Percentiles rank a stretch among this genome's conserved stretches.
These are phyloP conservation scores for Colletotrichum karsti DNA, from an alignment of 2,329 filamentous ascomycete species.

Conservation along the genomic window DNA sequence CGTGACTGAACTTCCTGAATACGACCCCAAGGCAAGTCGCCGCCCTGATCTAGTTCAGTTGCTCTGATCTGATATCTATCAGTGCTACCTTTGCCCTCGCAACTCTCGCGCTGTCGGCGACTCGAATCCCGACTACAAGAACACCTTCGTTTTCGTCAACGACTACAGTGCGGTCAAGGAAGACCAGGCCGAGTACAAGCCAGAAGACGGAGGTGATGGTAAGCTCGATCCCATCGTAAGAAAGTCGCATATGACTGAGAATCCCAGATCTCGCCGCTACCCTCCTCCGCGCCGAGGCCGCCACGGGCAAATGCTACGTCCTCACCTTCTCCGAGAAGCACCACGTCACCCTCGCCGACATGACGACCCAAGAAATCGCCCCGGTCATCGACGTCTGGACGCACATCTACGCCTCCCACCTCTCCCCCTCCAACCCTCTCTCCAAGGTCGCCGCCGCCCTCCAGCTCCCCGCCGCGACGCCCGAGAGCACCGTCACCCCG, in stretches of 20 bases:
- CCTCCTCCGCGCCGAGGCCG: slow-evolving; percentile 83
- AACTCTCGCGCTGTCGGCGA: slow-evolving; percentile 91
- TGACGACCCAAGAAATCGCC: slow-evolving; percentile 78
- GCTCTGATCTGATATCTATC: neutral
- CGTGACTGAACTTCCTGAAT: slow-evolving; percentile 76
- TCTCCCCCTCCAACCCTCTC: slow-evolving; percentile 77
- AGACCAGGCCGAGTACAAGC: slow-evolving; percentile 80
- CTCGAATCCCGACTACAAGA: slow-evolving; percentile 83
- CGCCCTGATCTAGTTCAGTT: neutral
- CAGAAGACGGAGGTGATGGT: slow-evolving; percentile 48
- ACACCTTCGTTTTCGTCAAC: slow-evolving; percentile 94
- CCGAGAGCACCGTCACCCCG: slow-evolving; percentile 48
- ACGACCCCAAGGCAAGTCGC: slow-evolving; percentile 74
- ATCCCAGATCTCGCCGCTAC: slow-evolving; percentile 72
- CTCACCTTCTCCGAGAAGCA: slow-evolving; percentile 93
- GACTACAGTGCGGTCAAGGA: slow-evolving; percentile 98
- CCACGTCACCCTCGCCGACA: slow-evolving; percentile 91
- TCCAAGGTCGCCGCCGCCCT: slow-evolving; percentile 48
- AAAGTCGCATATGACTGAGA: neutral
- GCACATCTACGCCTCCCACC: slow-evolving; percentile 83
- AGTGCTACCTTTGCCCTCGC: slow-evolving; percentile 95
- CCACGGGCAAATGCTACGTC: slow-evolving; percentile 96
- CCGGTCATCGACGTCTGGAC: slow-evolving; percentile 93
- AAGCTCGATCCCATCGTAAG: rapidly evolving
- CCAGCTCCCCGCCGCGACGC: slow-evolving; percentile 46